A percentile compares a stretch with the other conserved stretches of the same genome.
Evolutionary conservation across 768 basidiomycete genomes (phyloP).

Genomic region (Pisolithus albus): DNA sequence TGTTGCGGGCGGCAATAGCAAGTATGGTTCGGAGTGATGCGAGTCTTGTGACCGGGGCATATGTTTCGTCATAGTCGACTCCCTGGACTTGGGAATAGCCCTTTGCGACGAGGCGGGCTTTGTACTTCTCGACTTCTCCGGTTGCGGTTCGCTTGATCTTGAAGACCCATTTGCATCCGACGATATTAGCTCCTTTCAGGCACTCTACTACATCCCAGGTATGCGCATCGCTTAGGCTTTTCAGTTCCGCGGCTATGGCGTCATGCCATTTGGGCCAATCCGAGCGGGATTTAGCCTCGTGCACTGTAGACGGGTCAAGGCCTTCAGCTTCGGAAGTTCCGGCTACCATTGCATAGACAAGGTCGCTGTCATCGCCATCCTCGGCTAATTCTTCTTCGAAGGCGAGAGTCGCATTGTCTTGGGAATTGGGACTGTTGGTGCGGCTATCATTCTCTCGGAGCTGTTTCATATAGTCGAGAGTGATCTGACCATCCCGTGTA

Average conservation of each 20-base stretch:
- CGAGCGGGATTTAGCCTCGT: neutral
- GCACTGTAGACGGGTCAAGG: neutral
- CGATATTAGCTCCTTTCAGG: neutral
- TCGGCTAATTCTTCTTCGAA: neutral
- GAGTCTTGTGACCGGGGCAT: no score
- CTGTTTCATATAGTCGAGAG: neutral
- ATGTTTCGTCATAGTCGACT: no score
- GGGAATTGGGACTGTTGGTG: no score
- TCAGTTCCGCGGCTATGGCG: conserved; percentile 6
- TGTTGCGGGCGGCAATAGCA: conserved; percentile 7
- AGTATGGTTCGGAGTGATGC: conserved; percentile 1
- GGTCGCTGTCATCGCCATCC: neutral
- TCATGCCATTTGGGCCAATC: conserved; percentile 1
- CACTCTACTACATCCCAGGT: conserved; percentile 7
- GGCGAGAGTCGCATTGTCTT: neutral
- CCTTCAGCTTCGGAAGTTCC: neutral
- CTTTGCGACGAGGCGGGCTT: neutral
- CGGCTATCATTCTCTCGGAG: no score
- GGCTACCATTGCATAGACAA: neutral
- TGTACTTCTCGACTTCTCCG: conserved; percentile 24
- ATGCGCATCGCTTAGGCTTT: neutral
- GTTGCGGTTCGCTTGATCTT: conserved; percentile 31
- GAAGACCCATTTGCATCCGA: conserved; percentile 36
- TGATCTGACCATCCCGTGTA: neutral
- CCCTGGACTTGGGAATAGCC: no score